Percentiles rank a stretch among this genome's conserved stretches.
phyloP scores from a whole-genome alignment of 1,284 basidiomycete species.

The Microstroma glucosiphilum region DNA sequence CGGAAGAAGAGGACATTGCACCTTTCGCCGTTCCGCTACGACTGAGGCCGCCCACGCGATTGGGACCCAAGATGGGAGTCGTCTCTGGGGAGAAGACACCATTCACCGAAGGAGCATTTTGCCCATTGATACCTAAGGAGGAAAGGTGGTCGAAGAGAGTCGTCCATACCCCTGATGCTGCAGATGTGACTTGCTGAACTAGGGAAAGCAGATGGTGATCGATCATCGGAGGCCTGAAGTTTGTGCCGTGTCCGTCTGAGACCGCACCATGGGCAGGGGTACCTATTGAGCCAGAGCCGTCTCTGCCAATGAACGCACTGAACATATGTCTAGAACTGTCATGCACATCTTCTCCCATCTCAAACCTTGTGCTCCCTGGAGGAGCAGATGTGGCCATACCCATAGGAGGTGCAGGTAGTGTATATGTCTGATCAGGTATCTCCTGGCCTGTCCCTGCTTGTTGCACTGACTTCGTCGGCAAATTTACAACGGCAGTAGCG shows the following conservation, averaged over 20 bases:
- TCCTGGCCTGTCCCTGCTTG: too few relatives aligned
- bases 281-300: too few relatives aligned
- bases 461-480: too few relatives aligned
- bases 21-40: too few relatives aligned
- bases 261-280: too few relatives aligned
- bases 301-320: too few relatives aligned
- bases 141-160: conserved; percentile 31
- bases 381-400: not conserved
- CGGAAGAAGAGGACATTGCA: too few relatives aligned
- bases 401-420: not conserved
- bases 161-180: conserved; percentile 35
- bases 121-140: conserved; percentile 11
- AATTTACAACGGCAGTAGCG: too few relatives aligned
- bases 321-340: too few relatives aligned
- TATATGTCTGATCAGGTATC: not conserved
- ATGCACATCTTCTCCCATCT: not conserved
- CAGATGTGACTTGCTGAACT: conserved; percentile 33
- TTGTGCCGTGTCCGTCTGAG: too few relatives aligned
- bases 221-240: conserved; percentile 10
- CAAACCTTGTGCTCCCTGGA: not conserved
- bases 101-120: not conserved
- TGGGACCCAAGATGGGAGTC: not conserved
- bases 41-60: not conserved
- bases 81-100: not conserved
- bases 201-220: conserved; percentile 37